These are phyloP conservation scores for Tricharina praecox DNA, from an alignment of 495 filamentous ascomycete genomes.

Conservation along the genomic window DNA sequence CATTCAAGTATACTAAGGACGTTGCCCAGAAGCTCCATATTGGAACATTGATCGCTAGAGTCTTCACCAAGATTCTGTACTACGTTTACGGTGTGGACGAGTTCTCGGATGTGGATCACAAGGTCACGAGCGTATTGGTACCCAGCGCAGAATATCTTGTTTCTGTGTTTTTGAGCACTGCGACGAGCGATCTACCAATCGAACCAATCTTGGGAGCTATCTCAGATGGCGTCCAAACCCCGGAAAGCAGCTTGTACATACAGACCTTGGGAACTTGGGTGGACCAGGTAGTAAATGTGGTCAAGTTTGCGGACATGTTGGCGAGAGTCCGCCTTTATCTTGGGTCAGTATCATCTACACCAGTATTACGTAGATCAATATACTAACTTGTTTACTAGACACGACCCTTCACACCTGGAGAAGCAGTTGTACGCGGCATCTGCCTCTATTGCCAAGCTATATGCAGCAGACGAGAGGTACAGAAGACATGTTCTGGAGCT, in stretches of 20 bases:
- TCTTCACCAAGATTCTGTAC: constrained; percentile 53
- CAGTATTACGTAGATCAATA: background rate
- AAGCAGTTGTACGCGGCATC: constrained; percentile 61
- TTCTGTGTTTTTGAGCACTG: constrained; percentile 55
- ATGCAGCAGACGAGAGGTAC: constrained; percentile 52
- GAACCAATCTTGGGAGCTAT: constrained; percentile 61
- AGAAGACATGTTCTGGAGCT: constrained; percentile 46
- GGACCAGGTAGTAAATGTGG: constrained; percentile 43
- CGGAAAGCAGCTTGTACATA: constrained; percentile 46
- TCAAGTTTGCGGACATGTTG: constrained; percentile 50
- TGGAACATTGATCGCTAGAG: constrained; percentile 40
- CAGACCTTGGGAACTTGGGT: constrained; percentile 40
- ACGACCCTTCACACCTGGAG: constrained; percentile 47
- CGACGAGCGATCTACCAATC: constrained; percentile 50
- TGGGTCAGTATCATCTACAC: constrained; percentile 26
- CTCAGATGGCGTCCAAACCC: constrained; percentile 46
- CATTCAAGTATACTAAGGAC: constrained; percentile 60
- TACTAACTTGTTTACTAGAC: constrained; percentile 11
- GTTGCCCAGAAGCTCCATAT: constrained; percentile 7
- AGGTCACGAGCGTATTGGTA: constrained; percentile 46
- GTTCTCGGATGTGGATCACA: constrained; percentile 32
- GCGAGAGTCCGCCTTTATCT: constrained; percentile 51
- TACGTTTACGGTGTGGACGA: constrained; percentile 60
- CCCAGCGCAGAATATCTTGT: constrained; percentile 57
- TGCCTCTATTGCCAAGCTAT: constrained; percentile 59